Base-by-base conservation (phyloP, 805 yeast species). In the Candida nemodendra region DNA sequence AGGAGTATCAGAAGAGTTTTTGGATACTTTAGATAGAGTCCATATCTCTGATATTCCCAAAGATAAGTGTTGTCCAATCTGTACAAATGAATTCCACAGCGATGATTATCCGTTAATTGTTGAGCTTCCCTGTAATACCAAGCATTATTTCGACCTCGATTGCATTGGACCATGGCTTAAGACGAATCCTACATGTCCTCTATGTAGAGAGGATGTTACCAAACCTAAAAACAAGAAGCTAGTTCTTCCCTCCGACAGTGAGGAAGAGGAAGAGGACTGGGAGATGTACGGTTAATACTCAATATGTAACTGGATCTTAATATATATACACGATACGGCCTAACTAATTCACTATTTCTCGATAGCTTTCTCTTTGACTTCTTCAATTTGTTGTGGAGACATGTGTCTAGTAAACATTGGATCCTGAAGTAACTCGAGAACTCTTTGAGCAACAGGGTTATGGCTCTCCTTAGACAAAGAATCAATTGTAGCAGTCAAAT, bases 141-240 rank as follows among this genome's bases (percentile, higher is more conserved):
- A 68, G 25, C 98, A 90, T 59, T 72, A 72, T 28, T 90, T 85
- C 61, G 98, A 90, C 57, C 67, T 89, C 47, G 97, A 91, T 49
- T 90, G 97, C 58, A 79, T 91, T 26, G 82, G 84, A 0, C 93
- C 95, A 0, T 90, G 98, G 98, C 68, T 91, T 36, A 76, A 78
- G 45, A 66, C 79, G 35, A 78, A 83, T 50, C 66, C 74, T 2
- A 82, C 87, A 0, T 90, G 98, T 55, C 98, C 98, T 0, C 61
- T 91, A 52, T 91, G 97, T 56, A 70, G 98, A 47, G 78, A 74
- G 43, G 81, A 88, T 53, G 76, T 90, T 18, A 57, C 75, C 15
- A 74, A 69, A 35, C 75, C 65, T 66, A 7, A 11, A 7, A 36
- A 35, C 17, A 75, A 65, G 58, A 62, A 50, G 57, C 65, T 51